Evolutionary conservation across 345 rosid genomes (phyloP).

Genomic region (Acer negundo): DNA sequence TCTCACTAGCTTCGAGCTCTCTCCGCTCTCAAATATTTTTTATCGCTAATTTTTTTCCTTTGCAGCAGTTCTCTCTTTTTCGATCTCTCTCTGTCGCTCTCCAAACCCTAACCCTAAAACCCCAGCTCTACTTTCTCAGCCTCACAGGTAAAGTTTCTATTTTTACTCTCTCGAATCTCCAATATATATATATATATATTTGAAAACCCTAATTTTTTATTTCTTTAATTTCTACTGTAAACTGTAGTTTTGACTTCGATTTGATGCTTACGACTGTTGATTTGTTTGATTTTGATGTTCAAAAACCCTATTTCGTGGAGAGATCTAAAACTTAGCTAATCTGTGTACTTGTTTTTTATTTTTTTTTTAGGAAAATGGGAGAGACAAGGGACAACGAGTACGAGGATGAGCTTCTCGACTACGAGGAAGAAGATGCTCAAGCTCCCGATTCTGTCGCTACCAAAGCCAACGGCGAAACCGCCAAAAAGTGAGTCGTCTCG

Average conservation of each 20-base stretch:
- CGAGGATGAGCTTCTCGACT: conserved; percentile 98
- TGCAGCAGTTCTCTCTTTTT: conserved; percentile 25
- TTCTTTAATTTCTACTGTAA: background rate
- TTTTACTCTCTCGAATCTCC: background rate
- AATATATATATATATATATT: background rate
- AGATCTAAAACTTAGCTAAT: conserved; percentile 7
- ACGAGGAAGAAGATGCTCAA: conserved; percentile 95
- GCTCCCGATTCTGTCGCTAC: conserved; percentile 63
- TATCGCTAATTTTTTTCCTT: conserved; percentile 42
- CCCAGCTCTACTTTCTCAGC: conserved; percentile 9
- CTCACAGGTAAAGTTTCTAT: conserved; percentile 33
- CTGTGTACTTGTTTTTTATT: conserved; percentile 8
- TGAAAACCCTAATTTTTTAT: conserved; percentile 15
- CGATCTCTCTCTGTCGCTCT: background rate
- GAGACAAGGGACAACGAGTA: conserved; percentile 97
- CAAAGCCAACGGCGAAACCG: conserved; percentile 85
- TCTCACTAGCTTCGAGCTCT: conserved; percentile 9
- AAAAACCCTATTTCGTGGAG: conserved; percentile 3
- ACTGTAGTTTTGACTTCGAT: conserved; percentile 3
- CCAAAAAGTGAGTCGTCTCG: conserved; percentile 63
- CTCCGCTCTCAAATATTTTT: conserved; percentile 13
- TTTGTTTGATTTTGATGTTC: background rate
- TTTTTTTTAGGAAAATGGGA: conserved; percentile 53
- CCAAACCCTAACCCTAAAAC: conserved; percentile 47
- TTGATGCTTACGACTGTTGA: background rate